A percentile compares a stretch with the other conserved stretches of the same genome.
Conservation (phyloP, 306 rosid genomes). For the Calophaca sinica region DNA sequence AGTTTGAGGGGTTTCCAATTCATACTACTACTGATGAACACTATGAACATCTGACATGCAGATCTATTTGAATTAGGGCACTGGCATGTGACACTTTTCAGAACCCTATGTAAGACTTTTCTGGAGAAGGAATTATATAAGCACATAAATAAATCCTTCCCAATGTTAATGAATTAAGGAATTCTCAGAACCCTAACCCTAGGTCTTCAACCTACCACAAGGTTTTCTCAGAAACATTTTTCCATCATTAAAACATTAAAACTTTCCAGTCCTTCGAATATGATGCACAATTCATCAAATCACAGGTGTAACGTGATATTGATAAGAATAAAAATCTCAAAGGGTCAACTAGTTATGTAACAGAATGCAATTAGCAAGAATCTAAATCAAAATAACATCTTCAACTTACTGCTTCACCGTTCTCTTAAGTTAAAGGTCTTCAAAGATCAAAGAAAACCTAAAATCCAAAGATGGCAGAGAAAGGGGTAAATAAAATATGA, state of each 20-base stretch:
- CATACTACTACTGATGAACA: neutral
- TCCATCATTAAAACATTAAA: neutral
- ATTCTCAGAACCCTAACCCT: slow-evolving; percentile 75
- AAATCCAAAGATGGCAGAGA: slow-evolving; percentile 13
- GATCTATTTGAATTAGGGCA: neutral
- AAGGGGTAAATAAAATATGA: neutral
- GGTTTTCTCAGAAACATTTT: neutral
- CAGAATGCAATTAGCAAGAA: slow-evolving; percentile 6
- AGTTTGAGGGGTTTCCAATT: neutral
- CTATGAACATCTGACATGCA: slow-evolving; percentile 8
- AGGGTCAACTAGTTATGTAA: neutral
- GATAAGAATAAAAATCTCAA: neutral
- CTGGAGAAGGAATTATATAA: neutral
- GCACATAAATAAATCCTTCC: neutral
- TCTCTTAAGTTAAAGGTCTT: slow-evolving; percentile 6
- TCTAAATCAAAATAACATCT: neutral
- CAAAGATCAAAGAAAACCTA: slow-evolving; percentile 17
- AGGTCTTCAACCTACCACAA: slow-evolving; percentile 11
- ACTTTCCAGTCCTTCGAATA: neutral
- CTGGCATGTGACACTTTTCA: neutral
- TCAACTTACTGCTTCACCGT: slow-evolving; percentile 27
- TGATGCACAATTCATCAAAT: neutral
- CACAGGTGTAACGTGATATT: slow-evolving; percentile 6
- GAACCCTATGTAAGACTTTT: too few relatives aligned
- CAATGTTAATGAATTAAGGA: neutral